Evolutionary conservation across 2,329 filamentous ascomycete species (phyloP), one percentile per base, ranked within the genome.

Genomic region (Botrytis porri): DNA sequence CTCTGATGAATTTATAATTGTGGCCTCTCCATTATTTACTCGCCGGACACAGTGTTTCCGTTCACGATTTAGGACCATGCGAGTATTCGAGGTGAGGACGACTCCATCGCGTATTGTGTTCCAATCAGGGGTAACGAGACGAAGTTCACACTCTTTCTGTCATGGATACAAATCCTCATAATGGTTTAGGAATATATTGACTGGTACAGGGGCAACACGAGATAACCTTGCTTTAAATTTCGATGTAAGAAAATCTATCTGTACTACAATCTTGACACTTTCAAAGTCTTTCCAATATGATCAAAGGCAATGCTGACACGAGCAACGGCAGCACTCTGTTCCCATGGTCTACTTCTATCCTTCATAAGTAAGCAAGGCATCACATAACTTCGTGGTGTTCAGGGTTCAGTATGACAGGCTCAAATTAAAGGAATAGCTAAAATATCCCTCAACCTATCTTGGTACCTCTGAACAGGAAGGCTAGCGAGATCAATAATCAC

Each of bases 151-250:
- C 29, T 48, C 48, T 25, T 32, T 29, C 29, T 45, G 32, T 65
- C 18, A 64, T 35, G 41, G 41, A 16, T 20, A 16, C 41, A 32
- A 45, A 65, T 22, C n/a, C 43, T 35, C 62, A 35, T 20, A 48
- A 12, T 32, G 32, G 9, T 65, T 35, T 35, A 20, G 51, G 37
- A 35, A 25, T 32, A 9, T n/a, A 35, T 39, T 45, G 20, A 35
- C 39, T 29, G 29, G 32, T 57, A 62, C 57, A 70, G 57, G 39
- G 39, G 57, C 37, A n/a, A 61, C 67, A 48, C 39, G n/a, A 70
- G 67, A 70, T 51, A 12, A 20, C 29, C 67, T 32, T 32, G n/a
- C 43, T 67, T 48, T 32, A 48, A 25, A 32, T 39, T 37, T 32
- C 10, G 32, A 18, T 10, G 10, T 45, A 25, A 32, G n/a, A 22